Evolutionary conservation across 1,284 basidiomycete species (phyloP), one percentile per base, ranked within the genome.

Genomic region (Tetrapyrgos nigripes): DNA sequence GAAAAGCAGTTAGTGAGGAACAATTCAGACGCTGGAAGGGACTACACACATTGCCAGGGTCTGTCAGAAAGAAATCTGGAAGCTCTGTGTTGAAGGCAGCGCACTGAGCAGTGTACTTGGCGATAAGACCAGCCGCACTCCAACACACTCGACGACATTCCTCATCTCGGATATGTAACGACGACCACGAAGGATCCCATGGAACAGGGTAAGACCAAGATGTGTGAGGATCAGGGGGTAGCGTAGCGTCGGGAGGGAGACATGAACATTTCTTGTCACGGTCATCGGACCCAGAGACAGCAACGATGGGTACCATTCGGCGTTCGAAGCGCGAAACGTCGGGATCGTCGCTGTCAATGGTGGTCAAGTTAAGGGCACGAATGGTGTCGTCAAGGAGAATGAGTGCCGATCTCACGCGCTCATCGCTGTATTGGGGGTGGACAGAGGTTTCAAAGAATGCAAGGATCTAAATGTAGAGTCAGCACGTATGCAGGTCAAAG

Each of bases 391-490:
- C 91, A 33, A 92, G 79, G 37, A 81, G 76, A 48, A 79, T 64
- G 13, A 92, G 73, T 0, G 88, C 79, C 29, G 72, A 73, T 33
- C 77, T 74, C n/a, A 85, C 80, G 21, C 86, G 79, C 29, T 81
- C 78, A 6, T 81, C 76, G 26, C 79, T 81, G 67, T 90, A 82
- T 33, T 82, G 77, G 9, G 89, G 88, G 60, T 92, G 88, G 5
- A 85, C 83, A 2, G 88, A 92, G 0, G 83, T 81, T 70, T 93
- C 91, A 68, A 89, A 93, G 2, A 92, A 74, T 2, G 88, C 86
- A 10, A 92, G 77, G 48, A 92, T 82, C 90, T 92, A 50, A 2
- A 50, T 31, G 37, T 50, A 3, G 26, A n/a, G 5, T 50, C 31
- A 50, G 65, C 53, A 62, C n/a, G n/a, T 48, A 46, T 21, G 2